Conservation (phyloP, 2,329 filamentous ascomycete genomes). For the Venturia pyrina region DNA sequence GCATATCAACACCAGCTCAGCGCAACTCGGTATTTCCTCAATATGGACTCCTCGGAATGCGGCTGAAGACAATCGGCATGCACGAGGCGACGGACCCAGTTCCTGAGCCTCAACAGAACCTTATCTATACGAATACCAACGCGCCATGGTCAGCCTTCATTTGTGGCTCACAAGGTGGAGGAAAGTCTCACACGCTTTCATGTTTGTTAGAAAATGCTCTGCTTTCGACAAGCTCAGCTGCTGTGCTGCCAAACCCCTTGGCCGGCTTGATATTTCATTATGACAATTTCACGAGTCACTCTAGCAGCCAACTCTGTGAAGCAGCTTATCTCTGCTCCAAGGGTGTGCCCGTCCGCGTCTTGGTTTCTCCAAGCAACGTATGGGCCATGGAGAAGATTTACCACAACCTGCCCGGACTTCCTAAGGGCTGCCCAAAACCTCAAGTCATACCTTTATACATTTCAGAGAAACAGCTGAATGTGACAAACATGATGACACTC, state of each 20-base stretch:
- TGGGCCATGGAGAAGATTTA: constrained; percentile 34
- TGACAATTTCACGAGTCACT: constrained; percentile 37
- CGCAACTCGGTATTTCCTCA: not conserved
- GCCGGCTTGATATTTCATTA: constrained; percentile 52
- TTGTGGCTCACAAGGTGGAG: constrained; percentile 53
- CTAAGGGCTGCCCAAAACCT: constrained; percentile 16
- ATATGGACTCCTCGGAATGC: constrained; percentile 1
- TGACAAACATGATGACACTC: constrained; percentile 42
- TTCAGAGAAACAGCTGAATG: constrained; percentile 38
- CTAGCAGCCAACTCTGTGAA: constrained; percentile 43
- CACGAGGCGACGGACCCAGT: not conserved
- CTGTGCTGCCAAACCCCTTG: constrained; percentile 40
- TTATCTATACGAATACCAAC: constrained; percentile 43
- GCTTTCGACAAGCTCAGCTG: constrained; percentile 31
- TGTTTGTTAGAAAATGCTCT: constrained; percentile 53
- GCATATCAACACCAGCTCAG: not conserved
- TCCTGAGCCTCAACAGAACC: constrained; percentile 11
- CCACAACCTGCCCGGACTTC: constrained; percentile 24
- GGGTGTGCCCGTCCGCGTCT: constrained; percentile 38
- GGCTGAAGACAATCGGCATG: not conserved
- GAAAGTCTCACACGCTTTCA: constrained; percentile 51
- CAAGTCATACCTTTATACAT: constrained; percentile 38
- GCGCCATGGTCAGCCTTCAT: constrained; percentile 50
- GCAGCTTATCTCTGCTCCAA: constrained; percentile 44
- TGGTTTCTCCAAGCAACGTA: constrained; percentile 43